Evolutionary conservation across 495 filamentous ascomycete species (phyloP).

Genomic region (Oidiodendron maius): DNA sequence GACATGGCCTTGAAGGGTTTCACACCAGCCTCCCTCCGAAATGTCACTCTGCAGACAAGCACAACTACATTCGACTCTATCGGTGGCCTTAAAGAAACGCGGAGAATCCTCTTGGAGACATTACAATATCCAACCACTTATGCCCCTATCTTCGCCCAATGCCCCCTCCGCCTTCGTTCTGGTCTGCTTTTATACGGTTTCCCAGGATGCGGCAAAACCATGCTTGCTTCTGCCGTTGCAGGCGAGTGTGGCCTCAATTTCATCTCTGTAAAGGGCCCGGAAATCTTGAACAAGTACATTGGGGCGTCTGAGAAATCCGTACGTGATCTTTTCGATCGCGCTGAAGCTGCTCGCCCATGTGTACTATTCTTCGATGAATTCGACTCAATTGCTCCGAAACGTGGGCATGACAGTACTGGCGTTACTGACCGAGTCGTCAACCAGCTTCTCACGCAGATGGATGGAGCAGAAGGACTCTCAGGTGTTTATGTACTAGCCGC

Average conservation of each 20-base stretch:
- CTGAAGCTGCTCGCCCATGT: constrained; percentile 81
- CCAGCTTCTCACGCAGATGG: constrained; percentile 97
- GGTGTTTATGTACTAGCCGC: constrained; percentile 96
- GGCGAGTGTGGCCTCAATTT: constrained; percentile 97
- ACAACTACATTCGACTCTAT: constrained; percentile 87
- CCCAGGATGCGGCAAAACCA: constrained; percentile 93
- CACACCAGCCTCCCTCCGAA: constrained; percentile 87
- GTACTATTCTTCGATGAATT: constrained; percentile 98
- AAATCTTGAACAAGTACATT: constrained; percentile 98
- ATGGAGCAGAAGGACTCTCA: constrained; percentile 88
- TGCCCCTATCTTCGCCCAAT: constrained; percentile 94
- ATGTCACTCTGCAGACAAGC: constrained; percentile 85
- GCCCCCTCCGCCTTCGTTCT: constrained; percentile 85
- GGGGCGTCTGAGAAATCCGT: constrained; percentile 93
- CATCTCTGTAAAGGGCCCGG: constrained; percentile 95
- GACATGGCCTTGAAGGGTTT: constrained; percentile 80
- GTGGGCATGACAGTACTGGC: constrained; percentile 92
- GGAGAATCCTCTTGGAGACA: constrained; percentile 84
- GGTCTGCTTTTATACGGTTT: constrained; percentile 91
- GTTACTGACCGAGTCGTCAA: constrained; percentile 99
- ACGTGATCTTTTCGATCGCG: constrained; percentile 88
- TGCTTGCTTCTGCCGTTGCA: constrained; percentile 88
- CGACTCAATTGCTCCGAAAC: constrained; percentile 93
- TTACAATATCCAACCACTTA: constrained; percentile 97
- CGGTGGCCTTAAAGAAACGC: constrained; percentile 79